Evolutionary conservation across 768 basidiomycete species (phyloP), one percentile per base, ranked within the genome.

Genomic region (Pleurotus djamor): DNA sequence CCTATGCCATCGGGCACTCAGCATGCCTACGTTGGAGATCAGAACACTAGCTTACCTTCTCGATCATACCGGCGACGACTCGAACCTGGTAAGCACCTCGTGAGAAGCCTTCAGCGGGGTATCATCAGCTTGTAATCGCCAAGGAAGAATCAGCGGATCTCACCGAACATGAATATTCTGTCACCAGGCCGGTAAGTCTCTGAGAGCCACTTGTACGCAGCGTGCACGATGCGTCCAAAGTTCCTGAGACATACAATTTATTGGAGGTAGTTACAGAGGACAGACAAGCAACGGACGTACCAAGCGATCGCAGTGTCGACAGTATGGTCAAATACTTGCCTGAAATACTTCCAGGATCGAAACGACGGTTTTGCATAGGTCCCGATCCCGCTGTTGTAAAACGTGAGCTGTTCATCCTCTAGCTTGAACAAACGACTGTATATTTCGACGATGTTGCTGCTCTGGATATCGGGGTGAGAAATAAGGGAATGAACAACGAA

Each of bases 1-100:
- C 76, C 79, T 79, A 32, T 2, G 3, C 13, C 51, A 12, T 4
- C 51, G 32, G 5, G 52, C 7, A 41, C 17, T 17, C 12, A 47
- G 14, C 12, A 36, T 12, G 2, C 17, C 7, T n/a, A 5, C 1
- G 3, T 10, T 9, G 35, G 5, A n/a, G 12, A 13, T 3, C 17
- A 37, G 9, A 3, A 28, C 21, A 28, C 21, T 28, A 28, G 3
- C 60, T 9, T 48, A 78, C 80, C 50, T 60, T 70, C 13, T 73
- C 65, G 16, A 80, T 78, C 80, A 81, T 79, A 4, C 68, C 79
- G 1, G 79, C 73, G 41, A 81, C 52, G 0, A 69, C 74, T 33
- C 80, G 71, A 7, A 75, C 76, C 62, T 81, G 80, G 63, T 77
- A 80, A 28, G 77, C 79, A 3, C 80, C 80, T 13, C 80, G 78